Base-by-base conservation (phyloP, 306 rosid genomes). In the Cicer arietinum region DNA sequence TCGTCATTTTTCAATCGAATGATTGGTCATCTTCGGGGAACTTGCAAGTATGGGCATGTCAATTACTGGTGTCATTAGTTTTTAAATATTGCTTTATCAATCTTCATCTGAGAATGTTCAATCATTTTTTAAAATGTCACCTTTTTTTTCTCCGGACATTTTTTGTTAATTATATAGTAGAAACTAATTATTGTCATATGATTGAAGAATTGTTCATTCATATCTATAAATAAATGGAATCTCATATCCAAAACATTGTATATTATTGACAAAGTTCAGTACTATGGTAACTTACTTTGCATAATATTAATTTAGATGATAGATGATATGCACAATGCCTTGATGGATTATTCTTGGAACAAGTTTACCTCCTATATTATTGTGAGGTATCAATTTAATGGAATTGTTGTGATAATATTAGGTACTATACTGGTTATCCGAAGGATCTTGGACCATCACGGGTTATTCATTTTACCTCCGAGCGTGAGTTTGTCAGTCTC, bases 371-470 rank as follows among this genome's bases (percentile, higher is more conserved):
- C 11, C 22, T 61, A 7, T 48, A 50, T 52, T 58, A 10, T 20
- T 41, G 18, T 17, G n/a, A 44, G 50, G n/a, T 7, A 4, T 4
- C 42, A 57, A 47, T 11, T 39, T 75, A 45, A 57, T 67, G 22
- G 35, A 46, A 8, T 72, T 61, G 60, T 37, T 81, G 11, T 54
- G 58, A 9, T 76, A 22, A 76, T 69, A 13, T 17, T 40, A 94
- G 99, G 89, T 89, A 90, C 76, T 90, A 92, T 70, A 89, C 90
- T 61, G 96, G 97, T 71, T 90, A 85, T 76, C 97, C 97, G 40
- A 94, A 94, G 88, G 87, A 87, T 80, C 92, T 92, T 46, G 97
- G 95, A 74, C 92, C 96, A 47, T 88, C 99, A 30, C 79, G 89
- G 82, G 89, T 94, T 61, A 78, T 90, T 83, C 87, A 90, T 90